Base-by-base conservation (phyloP, 176 grass and related monocot species). In the Luzula sylvatica region DNA sequence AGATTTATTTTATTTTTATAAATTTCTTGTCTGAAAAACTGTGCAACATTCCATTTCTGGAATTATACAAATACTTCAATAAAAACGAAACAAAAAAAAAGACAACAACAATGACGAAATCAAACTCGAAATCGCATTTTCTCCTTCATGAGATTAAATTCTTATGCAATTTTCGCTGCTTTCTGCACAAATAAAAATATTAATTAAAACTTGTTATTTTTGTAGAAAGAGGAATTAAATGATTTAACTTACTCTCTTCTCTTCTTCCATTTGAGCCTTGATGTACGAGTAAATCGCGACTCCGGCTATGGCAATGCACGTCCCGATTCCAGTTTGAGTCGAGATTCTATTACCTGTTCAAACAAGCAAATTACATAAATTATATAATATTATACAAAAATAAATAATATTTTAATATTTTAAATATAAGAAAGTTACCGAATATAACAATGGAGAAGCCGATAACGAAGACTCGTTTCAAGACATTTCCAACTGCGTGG, bases 391-490 rank as follows among this genome's bases (percentile, higher is more conserved):
- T 13, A 23, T 8, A 56, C 3, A n/a, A 23, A 14, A 65, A 51
- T n/a, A 21, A 66, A 73, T 51, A 39, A 58, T 45, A 45, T 39
- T 61, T 20, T 58, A 45, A 16, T 40, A 46, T 64, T 46, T 53
- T 52, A 55, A 42, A 58, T 38, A 57, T 73, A 23, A 20, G 26
- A 15, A 26, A 5, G 1, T 11, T 77, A 98, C 92, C 92, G 38
- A 98, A 98, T 27, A 52, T 14, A 12, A 98, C 50, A 52, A 98
- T 98, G 3, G 92, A 83, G 59, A 98, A 98, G 15, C 92, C 81
- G 55, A 98, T 98, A 46, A 98, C 92, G 41, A 98, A 98, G 8
- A 98, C 92, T 78, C 92, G 87, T 80, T 98, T 98, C 71, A 98
- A 75, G 56, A 98, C 92, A 77, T 98, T 98, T 42, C 92, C 92